Conservation (phyloP, 2,329 filamentous ascomycete species). For the Xylaria digitata region DNA sequence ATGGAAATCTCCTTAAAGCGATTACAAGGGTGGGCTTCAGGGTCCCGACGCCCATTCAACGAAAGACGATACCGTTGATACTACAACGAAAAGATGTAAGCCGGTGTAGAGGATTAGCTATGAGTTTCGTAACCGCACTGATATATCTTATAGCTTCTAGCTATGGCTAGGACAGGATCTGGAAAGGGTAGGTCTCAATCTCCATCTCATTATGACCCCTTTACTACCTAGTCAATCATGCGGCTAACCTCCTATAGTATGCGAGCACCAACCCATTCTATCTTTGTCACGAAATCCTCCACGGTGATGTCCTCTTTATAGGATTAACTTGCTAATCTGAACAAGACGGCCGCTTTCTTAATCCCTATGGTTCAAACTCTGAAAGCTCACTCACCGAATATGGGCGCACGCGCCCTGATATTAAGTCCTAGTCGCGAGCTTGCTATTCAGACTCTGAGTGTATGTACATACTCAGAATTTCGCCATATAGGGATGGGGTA, state of each 20-base stretch:
- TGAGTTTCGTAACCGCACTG: conserved; percentile 61
- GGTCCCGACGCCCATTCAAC: conserved; percentile 95
- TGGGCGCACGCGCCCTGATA: conserved; percentile 87
- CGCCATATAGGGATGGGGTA: not conserved
- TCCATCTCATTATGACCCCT: not conserved
- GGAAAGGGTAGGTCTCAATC: conserved; percentile 69
- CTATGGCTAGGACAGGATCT: conserved; percentile 98
- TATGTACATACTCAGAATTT: conserved; percentile 1
- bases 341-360: conserved; percentile 87
- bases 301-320: not conserved
- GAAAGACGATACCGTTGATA: conserved; percentile 93
- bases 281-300: not conserved
- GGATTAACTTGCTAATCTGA: conserved; percentile 10
- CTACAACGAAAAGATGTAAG: conserved; percentile 80
- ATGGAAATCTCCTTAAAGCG: conserved; percentile 84
- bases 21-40: conserved; percentile 95
- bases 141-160: conserved; percentile 87
- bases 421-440: conserved; percentile 93
- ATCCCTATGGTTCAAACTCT: conserved; percentile 98
- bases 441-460: conserved; percentile 73
- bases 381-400: conserved; percentile 85
- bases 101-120: not conserved
- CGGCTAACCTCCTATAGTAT: conserved; percentile 25
- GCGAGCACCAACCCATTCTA: not conserved
- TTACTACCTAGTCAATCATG: not conserved